These are phyloP conservation scores for Chloris gayana DNA, from an alignment of 176 grass and related monocot genomes.

Conservation along the genomic window DNA sequence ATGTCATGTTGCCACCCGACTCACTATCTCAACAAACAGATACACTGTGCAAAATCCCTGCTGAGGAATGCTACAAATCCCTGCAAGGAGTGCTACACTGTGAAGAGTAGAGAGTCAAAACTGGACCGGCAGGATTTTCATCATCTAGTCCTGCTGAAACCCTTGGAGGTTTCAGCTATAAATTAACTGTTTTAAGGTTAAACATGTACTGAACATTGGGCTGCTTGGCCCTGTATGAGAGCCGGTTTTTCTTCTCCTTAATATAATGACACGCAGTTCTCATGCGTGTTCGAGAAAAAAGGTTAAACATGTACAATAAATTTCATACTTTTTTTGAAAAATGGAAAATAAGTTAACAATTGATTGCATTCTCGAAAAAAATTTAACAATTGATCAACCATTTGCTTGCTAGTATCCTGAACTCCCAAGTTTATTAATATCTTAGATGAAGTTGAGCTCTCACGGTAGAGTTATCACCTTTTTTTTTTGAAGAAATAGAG, in stretches of 20 bases:
- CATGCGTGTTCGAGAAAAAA: too few species aligned
- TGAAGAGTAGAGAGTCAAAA: not conserved
- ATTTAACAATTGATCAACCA: not conserved
- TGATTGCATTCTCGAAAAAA: not conserved
- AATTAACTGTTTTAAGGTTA: not conserved
- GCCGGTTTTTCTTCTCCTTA: too few species aligned
- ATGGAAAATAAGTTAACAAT: not conserved
- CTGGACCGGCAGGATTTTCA: not conserved
- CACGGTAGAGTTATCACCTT: conserved; percentile 46
- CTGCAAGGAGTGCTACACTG: not conserved
- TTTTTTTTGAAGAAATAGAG: too few species aligned
- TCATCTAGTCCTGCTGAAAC: too few species aligned
- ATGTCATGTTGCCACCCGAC: conserved; percentile 29
- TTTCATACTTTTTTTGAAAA: not conserved
- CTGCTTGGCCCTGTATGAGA: too few species aligned
- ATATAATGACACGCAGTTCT: too few species aligned
- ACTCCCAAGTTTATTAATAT: not conserved
- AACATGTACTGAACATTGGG: too few species aligned
- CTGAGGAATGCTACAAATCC: not conserved
- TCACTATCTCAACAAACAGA: not conserved
- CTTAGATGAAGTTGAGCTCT: not conserved
- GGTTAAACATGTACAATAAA: not conserved
- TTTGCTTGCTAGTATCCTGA: conserved; percentile 7
- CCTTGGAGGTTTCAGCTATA: too few species aligned
- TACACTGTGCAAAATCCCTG: too few species aligned